Evolutionary conservation across 768 basidiomycete genomes (phyloP).

Genomic region (Tulasnella sp.): DNA sequence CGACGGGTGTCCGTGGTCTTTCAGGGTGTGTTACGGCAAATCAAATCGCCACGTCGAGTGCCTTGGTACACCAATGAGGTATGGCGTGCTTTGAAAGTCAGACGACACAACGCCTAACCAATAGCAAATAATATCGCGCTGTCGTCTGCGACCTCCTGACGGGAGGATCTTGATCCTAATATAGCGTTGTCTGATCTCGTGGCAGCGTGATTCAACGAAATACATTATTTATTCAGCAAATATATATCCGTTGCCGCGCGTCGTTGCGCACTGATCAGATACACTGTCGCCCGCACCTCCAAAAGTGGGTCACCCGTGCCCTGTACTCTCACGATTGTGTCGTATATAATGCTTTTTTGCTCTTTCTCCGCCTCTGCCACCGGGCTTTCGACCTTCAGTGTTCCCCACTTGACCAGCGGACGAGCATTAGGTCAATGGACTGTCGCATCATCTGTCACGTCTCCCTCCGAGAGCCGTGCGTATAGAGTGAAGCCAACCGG

Average conservation of each 20-base stretch:
- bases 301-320: slow-evolving; percentile 21
- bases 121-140: too few species aligned
- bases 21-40: too few species aligned
- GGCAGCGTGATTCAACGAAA: too few species aligned
- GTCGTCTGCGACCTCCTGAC: too few species aligned
- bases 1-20: too few species aligned
- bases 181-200: too few species aligned
- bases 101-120: too few species aligned
- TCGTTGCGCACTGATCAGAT: slow-evolving; percentile 20
- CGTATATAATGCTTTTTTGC: slow-evolving; percentile 21
- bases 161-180: too few species aligned
- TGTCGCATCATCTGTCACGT: slow-evolving; percentile 20
- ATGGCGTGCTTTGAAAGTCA: too few species aligned
- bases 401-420: slow-evolving; percentile 17
- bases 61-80: too few species aligned
- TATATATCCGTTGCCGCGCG: slow-evolving; percentile 16
- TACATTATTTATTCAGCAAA: too few species aligned
- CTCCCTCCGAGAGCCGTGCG: slow-evolving; percentile 20
- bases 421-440: slow-evolving; percentile 19
- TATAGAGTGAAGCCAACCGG: slow-evolving; percentile 14
- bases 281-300: slow-evolving; percentile 20
- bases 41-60: too few species aligned
- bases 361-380: slow-evolving; percentile 6
- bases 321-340: slow-evolving; percentile 20
- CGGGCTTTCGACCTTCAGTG: slow-evolving; percentile 6